Evolutionary conservation across 169 alveolate genomes (phyloP).

Genomic region (Babesia gibsoni): DNA sequence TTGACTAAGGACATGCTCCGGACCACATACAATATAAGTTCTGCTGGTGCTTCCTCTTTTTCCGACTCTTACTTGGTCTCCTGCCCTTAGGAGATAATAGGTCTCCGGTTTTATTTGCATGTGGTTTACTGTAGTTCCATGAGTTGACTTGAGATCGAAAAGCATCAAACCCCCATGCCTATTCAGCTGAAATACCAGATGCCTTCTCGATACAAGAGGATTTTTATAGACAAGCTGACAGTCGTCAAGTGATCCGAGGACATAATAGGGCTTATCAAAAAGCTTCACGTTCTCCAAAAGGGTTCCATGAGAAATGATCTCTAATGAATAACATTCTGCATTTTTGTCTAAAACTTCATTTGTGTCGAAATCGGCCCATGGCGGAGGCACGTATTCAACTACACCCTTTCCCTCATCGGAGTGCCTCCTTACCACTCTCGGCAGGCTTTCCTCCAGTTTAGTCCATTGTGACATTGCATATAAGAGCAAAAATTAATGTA

Average conservation of each 20-base stretch:
- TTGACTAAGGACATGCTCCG: background rate
- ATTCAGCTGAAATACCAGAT: constrained; percentile 48
- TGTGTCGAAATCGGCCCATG: constrained; percentile 37
- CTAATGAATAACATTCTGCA: constrained; percentile 1
- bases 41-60: constrained; percentile 39
- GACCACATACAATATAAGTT: constrained; percentile 39
- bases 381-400: constrained; percentile 41
- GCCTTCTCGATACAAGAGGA: constrained; percentile 59
- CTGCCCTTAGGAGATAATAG: constrained; percentile 40
- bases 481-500: constrained; percentile 1
- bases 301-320: constrained; percentile 46
- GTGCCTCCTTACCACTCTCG: background rate
- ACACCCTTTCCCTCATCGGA: constrained; percentile 18
- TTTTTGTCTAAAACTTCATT: constrained; percentile 8
- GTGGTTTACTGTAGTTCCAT: constrained; percentile 61
- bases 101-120: constrained; percentile 24
- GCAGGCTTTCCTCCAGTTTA: constrained; percentile 17
- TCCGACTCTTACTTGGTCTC: constrained; percentile 66
- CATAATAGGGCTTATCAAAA: constrained; percentile 5
- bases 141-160: constrained; percentile 49
- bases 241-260: constrained; percentile 63
- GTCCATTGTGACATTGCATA: constrained; percentile 9
- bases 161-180: constrained; percentile 40
- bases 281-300: constrained; percentile 37
- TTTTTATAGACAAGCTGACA: constrained; percentile 55